Conservation (phyloP, 192 early-diverging fungal species). For the Kappamyces sp. region DNA sequence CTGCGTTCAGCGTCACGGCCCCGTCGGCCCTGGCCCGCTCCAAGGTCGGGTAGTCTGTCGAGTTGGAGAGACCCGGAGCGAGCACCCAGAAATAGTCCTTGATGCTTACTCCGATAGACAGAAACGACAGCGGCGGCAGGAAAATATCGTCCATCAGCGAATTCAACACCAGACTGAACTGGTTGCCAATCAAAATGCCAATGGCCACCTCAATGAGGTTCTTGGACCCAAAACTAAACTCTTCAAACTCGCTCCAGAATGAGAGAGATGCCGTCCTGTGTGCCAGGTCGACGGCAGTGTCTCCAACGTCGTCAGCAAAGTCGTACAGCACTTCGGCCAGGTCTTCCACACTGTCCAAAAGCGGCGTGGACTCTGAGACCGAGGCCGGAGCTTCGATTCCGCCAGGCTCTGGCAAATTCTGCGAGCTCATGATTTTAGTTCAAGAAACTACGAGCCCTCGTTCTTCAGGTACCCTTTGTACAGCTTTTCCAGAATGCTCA, state of each 20-base stretch:
- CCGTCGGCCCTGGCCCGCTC: slow-evolving; percentile 1
- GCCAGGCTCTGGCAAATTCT: no score
- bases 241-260: not conserved
- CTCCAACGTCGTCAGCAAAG: not conserved
- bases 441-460: not conserved
- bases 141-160: not conserved
- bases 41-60: not conserved
- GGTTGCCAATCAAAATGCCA: not conserved
- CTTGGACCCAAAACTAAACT: not conserved
- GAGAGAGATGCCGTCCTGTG: not conserved
- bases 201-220: not conserved
- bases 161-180: not conserved
- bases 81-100: not conserved
- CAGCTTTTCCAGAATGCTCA: slow-evolving; percentile 6
- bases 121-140: not conserved
- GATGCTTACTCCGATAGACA: not conserved
- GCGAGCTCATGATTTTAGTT: no score
- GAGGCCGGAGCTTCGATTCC: no score
- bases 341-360: not conserved
- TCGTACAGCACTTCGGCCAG: not conserved
- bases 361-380: not conserved
- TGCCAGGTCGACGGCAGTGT: not conserved
- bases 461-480: slow-evolving; percentile 12
- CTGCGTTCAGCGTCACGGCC: not conserved
- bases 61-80: not conserved